phyloP scores from a whole-genome alignment of 345 rosid species.

The Salix koriyanagi region DNA sequence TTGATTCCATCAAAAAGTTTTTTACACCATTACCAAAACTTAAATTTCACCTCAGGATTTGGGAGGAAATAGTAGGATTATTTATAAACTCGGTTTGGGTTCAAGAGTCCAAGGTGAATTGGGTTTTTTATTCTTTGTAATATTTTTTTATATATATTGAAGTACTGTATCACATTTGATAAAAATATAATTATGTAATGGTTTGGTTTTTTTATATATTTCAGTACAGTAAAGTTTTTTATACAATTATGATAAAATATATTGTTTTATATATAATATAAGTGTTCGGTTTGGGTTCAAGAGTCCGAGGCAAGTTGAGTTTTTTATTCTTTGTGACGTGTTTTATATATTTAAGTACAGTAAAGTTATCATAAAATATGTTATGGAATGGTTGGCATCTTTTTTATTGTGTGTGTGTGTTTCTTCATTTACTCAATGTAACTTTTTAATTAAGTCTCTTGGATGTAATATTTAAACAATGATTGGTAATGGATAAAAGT shows the following conservation, averaged over 20 bases:
- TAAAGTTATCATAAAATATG: neutral
- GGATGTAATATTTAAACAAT: neutral
- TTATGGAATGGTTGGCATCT: neutral
- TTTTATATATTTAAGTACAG: neutral
- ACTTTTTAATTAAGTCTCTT: neutral
- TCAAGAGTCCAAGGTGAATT: neutral
- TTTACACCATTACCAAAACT: neutral
- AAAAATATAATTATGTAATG: neutral
- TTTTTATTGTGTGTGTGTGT: neutral
- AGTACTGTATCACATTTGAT: neutral
- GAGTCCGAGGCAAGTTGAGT: neutral
- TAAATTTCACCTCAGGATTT: neutral
- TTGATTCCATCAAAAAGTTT: neutral
- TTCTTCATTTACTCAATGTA: neutral
- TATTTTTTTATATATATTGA: neutral
- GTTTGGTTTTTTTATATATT: too few species aligned
- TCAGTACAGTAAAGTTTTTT: too few species aligned
- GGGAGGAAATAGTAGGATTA: neutral
- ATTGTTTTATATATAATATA: too few species aligned
- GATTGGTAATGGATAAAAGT: neutral
- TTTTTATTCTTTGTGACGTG: neutral
- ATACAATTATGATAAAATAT: too few species aligned
- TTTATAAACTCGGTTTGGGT: neutral
- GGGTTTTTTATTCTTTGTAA: neutral
- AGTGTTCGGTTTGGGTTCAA: neutral